Evolutionary conservation across 1,284 basidiomycete genomes (phyloP), one percentile per base, ranked within the genome.

Genomic region (Trichosporon coremiiforme): DNA sequence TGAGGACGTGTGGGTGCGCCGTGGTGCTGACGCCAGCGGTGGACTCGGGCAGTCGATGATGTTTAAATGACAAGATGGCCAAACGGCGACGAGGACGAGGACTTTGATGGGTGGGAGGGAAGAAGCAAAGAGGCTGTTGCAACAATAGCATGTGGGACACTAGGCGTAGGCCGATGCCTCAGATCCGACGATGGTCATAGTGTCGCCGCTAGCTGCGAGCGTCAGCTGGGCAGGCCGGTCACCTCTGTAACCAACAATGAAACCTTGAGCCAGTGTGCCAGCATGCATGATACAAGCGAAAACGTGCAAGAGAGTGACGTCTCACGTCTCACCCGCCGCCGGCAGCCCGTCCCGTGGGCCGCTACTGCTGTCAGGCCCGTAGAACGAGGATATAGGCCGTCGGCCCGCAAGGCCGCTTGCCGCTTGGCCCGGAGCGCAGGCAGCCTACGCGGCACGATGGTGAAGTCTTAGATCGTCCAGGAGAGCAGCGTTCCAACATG

Each of bases 31-130:
- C 50, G 50, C 50, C 50, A 53, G 50, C 47, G 17, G 38, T 22
- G 20, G 17, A 22, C 22, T 53, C 22, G 20, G n/a, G 50, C 10
- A 53, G 22, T n/a, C 50, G 50, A 7, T 53, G 50, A 25, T 53
- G 50, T 53, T 53, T 53, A 53, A 53, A 53, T 53, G 50, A 53
- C 50, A 53, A 53, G 50, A 53, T 22, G 22, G 50, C n/a, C 20
- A 22, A 20, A 53, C 20, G 20, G 50, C 50, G 50, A 53, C 20
- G 50, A 25, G 50, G 50, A 53, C 50, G 22, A 17, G 20, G 22
- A 8, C 50, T 8, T 25, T 53, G 50, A 53, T 53, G 50, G 22
- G 50, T 25, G 17, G 22, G 50, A 53, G 50, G 9, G 20, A 25
- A 53, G 50, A 53, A 53, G 50, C 50, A 53, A 53, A 53, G 50